Evolutionary conservation across 2,329 filamentous ascomycete genomes (phyloP).

Genomic region (Orbilia blumenaviensis): DNA sequence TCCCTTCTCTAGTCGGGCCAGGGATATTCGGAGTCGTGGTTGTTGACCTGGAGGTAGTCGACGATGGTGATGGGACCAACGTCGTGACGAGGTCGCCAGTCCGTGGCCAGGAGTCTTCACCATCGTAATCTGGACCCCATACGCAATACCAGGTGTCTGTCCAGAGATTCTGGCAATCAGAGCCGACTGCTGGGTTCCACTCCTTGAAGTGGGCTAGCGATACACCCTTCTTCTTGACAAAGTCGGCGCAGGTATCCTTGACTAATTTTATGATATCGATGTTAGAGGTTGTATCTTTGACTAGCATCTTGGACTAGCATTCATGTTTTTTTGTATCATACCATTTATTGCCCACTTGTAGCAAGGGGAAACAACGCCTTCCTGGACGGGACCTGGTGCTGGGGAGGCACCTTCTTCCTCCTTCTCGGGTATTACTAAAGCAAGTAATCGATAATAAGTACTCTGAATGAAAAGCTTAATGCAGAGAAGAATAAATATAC

Average conservation of each 20-base stretch:
- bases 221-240: conserved; percentile 29
- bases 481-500: neutral
- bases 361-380: conserved; percentile 33
- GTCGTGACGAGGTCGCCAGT: conserved; percentile 6
- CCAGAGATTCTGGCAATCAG: conserved; percentile 41
- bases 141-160: conserved; percentile 27
- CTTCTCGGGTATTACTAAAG: conserved; percentile 26
- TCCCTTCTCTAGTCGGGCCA: conserved; percentile 36
- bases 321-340: neutral
- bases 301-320: neutral
- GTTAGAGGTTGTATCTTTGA: conserved; percentile 14
- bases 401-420: conserved; percentile 15
- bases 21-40: conserved; percentile 29
- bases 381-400: conserved; percentile 24
- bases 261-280: conserved; percentile 20
- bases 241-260: conserved; percentile 33
- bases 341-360: conserved; percentile 18
- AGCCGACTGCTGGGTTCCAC: conserved; percentile 45
- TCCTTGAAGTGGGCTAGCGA: conserved; percentile 39
- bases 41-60: conserved; percentile 21
- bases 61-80: conserved; percentile 18
- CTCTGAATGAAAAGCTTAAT: neutral
- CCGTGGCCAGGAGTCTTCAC: conserved; percentile 11
- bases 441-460: conserved; percentile 15
- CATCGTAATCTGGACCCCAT: conserved; percentile 31